Evolutionary conservation across 2,329 filamentous ascomycete species (phyloP).

Genomic region (Coniochaeta ligniaria): DNA sequence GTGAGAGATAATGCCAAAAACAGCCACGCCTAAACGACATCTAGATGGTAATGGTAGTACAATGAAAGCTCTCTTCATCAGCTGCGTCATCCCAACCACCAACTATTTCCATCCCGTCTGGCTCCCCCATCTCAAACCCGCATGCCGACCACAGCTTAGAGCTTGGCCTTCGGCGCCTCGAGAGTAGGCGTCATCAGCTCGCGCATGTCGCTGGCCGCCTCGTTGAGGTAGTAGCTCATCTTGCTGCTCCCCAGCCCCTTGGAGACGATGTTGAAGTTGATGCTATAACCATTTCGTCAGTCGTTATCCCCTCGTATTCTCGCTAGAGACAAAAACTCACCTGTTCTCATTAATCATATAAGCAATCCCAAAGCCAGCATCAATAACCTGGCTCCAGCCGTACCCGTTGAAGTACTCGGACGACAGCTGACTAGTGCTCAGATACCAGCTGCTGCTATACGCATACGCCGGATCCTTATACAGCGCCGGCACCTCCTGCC

Average conservation of each 20-base stretch:
- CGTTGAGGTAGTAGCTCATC: constrained; percentile 94
- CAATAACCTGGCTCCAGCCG: constrained; percentile 96
- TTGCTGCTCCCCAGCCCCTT: constrained; percentile 85
- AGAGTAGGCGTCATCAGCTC: constrained; percentile 78
- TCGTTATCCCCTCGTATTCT: too few species aligned
- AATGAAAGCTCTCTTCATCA: background rate
- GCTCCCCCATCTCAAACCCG: too few species aligned
- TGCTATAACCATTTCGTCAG: constrained; percentile 37
- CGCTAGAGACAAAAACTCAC: constrained; percentile 32
- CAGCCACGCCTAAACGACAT: background rate
- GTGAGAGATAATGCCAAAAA: background rate
- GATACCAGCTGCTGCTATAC: constrained; percentile 84
- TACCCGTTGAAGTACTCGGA: constrained; percentile 99
- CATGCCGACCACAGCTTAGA: too few species aligned
- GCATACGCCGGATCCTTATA: constrained; percentile 80
- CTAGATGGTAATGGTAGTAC: background rate
- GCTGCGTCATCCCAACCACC: too few species aligned
- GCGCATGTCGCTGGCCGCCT: constrained; percentile 84
- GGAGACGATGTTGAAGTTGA: constrained; percentile 97
- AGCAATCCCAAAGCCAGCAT: constrained; percentile 92
- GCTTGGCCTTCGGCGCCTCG: constrained; percentile 76
- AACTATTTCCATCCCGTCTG: background rate
- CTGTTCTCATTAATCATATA: constrained; percentile 99
- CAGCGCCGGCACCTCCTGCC: constrained; percentile 73
- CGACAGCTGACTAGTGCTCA: constrained; percentile 83